Evolutionary conservation across 2,329 filamentous ascomycete genomes (phyloP).

Genomic region (Hymenoscyphus albidus): DNA sequence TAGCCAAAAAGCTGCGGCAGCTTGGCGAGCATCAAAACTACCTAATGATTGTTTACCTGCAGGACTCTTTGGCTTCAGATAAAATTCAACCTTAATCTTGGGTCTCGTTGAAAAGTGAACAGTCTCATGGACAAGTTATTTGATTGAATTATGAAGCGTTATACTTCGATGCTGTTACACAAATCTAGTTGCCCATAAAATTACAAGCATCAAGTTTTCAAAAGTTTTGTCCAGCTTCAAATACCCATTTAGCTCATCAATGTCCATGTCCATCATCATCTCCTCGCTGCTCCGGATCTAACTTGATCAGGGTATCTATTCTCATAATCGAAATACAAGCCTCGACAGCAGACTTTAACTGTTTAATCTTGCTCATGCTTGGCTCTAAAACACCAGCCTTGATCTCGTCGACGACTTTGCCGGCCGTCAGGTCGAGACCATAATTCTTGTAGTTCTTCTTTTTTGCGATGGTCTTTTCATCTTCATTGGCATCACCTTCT

Average conservation of each 20-base stretch:
- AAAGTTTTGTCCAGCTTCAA: conserved; percentile 10
- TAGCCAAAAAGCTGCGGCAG: too few relatives aligned
- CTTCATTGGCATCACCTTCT: conserved; percentile 77
- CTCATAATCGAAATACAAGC: conserved; percentile 99
- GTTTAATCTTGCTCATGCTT: conserved; percentile 96
- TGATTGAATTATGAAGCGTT: conserved; percentile 12
- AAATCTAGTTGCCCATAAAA: conserved; percentile 25
- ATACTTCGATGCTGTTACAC: conserved; percentile 21
- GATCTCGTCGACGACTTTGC: conserved; percentile 87
- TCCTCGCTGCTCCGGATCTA: conserved; percentile 81
- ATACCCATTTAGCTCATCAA: conserved; percentile 42
- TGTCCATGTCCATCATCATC: conserved; percentile 83
- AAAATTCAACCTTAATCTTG: too few relatives aligned
- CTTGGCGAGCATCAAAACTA: too few relatives aligned
- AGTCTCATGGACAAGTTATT: conserved; percentile 6
- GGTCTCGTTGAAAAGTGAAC: too few relatives aligned
- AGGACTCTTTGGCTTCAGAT: too few relatives aligned
- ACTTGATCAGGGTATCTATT: conserved; percentile 96
- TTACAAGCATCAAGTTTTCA: conserved; percentile 28
- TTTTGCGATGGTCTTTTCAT: conserved; percentile 84
- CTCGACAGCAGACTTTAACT: conserved; percentile 97
- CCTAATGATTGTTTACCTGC: too few relatives aligned
- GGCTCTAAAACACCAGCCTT: conserved; percentile 96
- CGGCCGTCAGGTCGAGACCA: conserved; percentile 82
- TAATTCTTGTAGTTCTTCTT: conserved; percentile 99